Base-by-base conservation (phyloP, 192 early-diverging fungal genomes). In the Coemansia sp. region DNA sequence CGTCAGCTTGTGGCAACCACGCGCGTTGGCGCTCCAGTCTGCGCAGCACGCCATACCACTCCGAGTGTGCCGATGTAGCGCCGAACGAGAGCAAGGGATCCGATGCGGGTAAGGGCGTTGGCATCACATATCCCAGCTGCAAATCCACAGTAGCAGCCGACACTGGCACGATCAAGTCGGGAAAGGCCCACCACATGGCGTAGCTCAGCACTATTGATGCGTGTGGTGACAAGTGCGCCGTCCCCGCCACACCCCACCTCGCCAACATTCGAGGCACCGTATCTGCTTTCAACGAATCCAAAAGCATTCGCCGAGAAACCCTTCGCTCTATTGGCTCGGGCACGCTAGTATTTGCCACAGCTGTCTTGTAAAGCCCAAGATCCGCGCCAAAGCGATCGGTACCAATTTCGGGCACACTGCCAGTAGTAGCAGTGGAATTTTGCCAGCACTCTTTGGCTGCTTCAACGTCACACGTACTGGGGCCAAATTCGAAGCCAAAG, bases 31-130 rank as follows among this genome's bases (percentile, higher is more conserved):
- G 58, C 48, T 72, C 62, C 58, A 72, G 38, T 1, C 75, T 56
- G 21, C 65, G 68, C 11, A 78, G 62, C 75, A 78, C 72, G 33
- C 62, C 75, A 52, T 68, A 78, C 75, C 75, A 78, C 54, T 78
- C 75, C 0, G 75, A 71, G 10, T 60, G 52, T 9, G 50, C 52
- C 19, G 58, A 55, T 8, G 61, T 9, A 10, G 46, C 40, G 3
- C 38, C 53, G 42, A 67, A 64, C 17, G 27, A 48, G 3, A 14
- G 17, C n/a, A 56, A 41, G 18, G 52, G 42, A 9, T 35, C 42
- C 1, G 53, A 3, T 26, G 41, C 40, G 8, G 50, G 41, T 1
- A 57, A 42, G 17, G 22, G 36, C 50, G 65, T 24, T 3, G 46
- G 46, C 1, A 52, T 56, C n/a, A 37, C 15, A 38, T 63, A 68